A percentile compares a stretch with the other conserved stretches of the same genome.
Evolutionary conservation across 164 flowering plant species (phyloP).

Genomic region (Vitis vinifera): DNA sequence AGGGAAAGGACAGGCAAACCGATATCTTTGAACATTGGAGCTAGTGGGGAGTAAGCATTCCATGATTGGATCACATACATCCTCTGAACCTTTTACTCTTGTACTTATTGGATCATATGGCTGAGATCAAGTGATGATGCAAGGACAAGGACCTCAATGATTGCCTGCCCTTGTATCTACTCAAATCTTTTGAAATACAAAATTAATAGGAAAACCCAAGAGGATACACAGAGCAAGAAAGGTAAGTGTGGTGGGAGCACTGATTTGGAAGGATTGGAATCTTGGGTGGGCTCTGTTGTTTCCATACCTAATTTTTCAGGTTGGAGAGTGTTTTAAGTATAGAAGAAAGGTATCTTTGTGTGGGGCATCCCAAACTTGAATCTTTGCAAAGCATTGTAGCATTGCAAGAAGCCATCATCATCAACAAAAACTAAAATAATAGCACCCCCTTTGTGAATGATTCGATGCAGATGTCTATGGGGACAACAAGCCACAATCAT

Average conservation of each 20-base stretch:
- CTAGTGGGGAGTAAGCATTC: too few relatives aligned
- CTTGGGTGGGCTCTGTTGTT: slow-evolving; percentile 11
- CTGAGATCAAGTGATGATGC: neutral
- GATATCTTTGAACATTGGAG: neutral
- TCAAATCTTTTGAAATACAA: neutral
- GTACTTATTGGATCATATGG: neutral
- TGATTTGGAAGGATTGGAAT: slow-evolving; percentile 10
- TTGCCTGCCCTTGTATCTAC: neutral
- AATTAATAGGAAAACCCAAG: too few relatives aligned
- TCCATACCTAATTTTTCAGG: neutral
- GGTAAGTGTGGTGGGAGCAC: neutral
- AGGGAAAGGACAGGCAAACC: slow-evolving; percentile 3
- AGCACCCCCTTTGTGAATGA: too few relatives aligned
- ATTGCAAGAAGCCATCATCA: slow-evolving; percentile 16
- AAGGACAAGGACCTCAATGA: neutral
- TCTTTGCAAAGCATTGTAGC: slow-evolving; percentile 11
- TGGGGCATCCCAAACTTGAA: slow-evolving; percentile 22
- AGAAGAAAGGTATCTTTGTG: slow-evolving; percentile 26
- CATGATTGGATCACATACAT: slow-evolving; percentile 1
- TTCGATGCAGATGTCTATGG: too few relatives aligned
- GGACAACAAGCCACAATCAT: too few relatives aligned
- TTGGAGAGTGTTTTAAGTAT: slow-evolving; percentile 1
- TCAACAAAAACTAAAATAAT: too few relatives aligned
- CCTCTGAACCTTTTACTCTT: neutral
- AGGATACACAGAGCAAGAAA: neutral